phyloP scores from a whole-genome alignment of 352 stramenopile genomes.

The Pythium periplocum region DNA sequence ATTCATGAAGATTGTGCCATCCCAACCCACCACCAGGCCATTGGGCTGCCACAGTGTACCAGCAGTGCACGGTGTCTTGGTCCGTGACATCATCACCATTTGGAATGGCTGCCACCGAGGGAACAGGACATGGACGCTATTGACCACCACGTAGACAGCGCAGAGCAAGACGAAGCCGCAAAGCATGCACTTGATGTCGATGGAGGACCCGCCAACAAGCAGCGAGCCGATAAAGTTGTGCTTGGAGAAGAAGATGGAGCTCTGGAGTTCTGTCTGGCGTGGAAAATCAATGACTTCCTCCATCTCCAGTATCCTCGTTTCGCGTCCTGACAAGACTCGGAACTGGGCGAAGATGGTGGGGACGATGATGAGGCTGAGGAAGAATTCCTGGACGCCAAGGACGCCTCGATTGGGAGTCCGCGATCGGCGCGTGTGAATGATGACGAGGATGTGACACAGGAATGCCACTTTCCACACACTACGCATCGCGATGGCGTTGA shows the following conservation, averaged over 20 bases:
- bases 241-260: no score
- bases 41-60: conserved; percentile 3
- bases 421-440: background rate
- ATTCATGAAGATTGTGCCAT: conserved; percentile 1
- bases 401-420: background rate
- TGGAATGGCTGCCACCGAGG: background rate
- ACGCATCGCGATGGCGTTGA: background rate
- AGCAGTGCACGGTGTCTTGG: conserved; percentile 6
- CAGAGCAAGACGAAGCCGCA: background rate
- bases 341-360: conserved; percentile 1
- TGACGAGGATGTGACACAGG: background rate
- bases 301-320: background rate
- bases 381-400: background rate
- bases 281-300: no score
- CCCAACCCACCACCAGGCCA: conserved; percentile 12
- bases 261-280: no score
- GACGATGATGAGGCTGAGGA: background rate
- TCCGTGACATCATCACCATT: conserved; percentile 3
- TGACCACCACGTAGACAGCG: background rate
- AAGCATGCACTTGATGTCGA: conserved; percentile 10
- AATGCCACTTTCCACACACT: background rate
- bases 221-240: no score
- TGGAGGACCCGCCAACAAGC: conserved; percentile 2
- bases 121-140: background rate
- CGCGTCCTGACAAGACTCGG: background rate